A percentile compares a stretch with the other conserved stretches of the same genome.
Conservation (phyloP, 306 rosid species). For the Citrullus mucosospermus region DNA sequence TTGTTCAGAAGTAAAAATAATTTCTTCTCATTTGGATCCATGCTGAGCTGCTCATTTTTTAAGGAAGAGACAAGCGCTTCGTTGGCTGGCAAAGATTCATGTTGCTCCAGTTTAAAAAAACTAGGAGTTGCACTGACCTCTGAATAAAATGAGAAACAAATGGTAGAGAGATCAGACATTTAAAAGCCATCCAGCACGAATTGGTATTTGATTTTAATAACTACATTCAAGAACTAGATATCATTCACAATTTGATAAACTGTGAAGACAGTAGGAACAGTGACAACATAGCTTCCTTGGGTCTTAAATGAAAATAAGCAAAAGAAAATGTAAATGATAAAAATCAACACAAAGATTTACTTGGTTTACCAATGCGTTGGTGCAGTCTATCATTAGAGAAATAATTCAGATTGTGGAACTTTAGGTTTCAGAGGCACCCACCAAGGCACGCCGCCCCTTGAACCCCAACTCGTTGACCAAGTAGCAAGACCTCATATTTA, state of each 20-base stretch:
- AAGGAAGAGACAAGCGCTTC: background rate
- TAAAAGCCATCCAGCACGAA: background rate
- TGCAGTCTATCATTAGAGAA: too few species aligned
- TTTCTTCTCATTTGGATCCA: constrained; percentile 10
- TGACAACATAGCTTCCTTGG: background rate
- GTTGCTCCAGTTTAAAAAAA: constrained; percentile 6
- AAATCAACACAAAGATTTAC: too few species aligned
- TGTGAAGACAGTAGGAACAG: background rate
- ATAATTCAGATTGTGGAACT: too few species aligned
- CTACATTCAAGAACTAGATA: background rate
- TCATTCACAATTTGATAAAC: background rate
- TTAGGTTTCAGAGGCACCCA: too few species aligned
- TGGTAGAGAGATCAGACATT: background rate
- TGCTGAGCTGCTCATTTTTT: constrained; percentile 15
- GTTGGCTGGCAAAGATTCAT: constrained; percentile 4
- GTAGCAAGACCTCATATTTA: too few species aligned
- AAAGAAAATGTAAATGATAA: too few species aligned
- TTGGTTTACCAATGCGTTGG: too few species aligned
- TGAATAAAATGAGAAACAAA: background rate
- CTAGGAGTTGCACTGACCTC: background rate
- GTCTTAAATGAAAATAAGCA: too few species aligned
- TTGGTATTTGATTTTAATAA: background rate
- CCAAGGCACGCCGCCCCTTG: too few species aligned
- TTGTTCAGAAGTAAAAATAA: constrained; percentile 9
- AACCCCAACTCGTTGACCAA: too few species aligned